A percentile compares a stretch with the other conserved stretches of the same genome.
Conservation (phyloP, 345 rosid species). For the Syzygium jambos region DNA sequence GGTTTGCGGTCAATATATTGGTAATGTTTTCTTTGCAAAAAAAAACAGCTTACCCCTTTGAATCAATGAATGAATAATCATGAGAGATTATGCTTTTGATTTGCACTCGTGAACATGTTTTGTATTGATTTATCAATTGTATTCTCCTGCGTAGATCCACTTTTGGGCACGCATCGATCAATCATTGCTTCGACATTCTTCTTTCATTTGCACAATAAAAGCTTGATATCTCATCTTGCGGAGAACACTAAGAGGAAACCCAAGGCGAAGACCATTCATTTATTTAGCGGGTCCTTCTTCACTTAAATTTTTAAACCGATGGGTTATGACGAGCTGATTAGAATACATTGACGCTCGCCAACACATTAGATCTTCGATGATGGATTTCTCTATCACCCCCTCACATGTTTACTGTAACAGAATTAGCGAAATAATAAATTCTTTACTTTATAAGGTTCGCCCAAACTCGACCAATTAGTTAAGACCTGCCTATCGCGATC, state of each 20-base stretch:
- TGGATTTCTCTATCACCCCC: neutral
- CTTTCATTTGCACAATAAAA: neutral
- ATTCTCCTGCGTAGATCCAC: neutral
- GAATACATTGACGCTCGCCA: neutral
- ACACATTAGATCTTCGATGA: neutral
- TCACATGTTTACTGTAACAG: neutral
- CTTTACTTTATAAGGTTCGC: neutral
- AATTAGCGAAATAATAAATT: rapidly evolving
- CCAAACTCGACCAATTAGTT: neutral
- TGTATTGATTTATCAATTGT: neutral
- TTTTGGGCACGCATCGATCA: neutral
- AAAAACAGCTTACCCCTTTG: neutral
- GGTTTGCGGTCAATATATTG: neutral
- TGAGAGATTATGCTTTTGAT: neutral
- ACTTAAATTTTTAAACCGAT: neutral
- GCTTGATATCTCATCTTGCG: neutral
- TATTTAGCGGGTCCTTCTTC: neutral
- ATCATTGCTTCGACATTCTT: neutral
- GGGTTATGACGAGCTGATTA: neutral
- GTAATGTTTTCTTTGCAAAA: neutral
- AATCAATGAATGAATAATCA: neutral
- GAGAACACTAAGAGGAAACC: neutral
- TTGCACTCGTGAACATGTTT: neutral
- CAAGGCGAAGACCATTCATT: neutral
- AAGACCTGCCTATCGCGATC: rapidly evolving